A percentile compares a stretch with the other conserved stretches of the same genome.
Conservation (phyloP, 495 filamentous ascomycete species). For the Endocarpon pusillum region DNA sequence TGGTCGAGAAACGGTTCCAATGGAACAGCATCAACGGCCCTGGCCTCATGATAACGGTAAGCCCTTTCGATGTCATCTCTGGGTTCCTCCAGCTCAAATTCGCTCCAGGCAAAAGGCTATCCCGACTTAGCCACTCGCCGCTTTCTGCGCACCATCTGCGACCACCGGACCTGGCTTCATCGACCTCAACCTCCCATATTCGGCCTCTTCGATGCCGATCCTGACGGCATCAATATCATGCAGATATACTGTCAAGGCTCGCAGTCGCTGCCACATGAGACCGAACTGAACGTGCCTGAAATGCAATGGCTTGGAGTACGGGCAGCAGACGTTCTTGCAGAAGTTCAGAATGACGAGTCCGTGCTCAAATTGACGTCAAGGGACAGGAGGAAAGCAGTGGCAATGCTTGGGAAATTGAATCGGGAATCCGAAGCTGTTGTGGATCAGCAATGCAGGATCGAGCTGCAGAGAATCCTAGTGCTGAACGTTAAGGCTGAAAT, state of each 20-base stretch:
- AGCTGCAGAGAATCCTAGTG: conserved; percentile 77
- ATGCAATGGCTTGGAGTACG: conserved; percentile 64
- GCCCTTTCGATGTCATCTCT: too few species aligned
- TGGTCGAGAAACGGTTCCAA: conserved; percentile 39
- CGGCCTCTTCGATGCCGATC: conserved; percentile 69
- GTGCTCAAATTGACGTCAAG: conserved; percentile 37
- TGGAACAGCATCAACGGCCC: conserved; percentile 27
- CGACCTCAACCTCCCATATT: conserved; percentile 37
- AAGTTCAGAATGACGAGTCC: conserved; percentile 21
- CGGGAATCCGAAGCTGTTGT: conserved; percentile 29
- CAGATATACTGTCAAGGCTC: conserved; percentile 83
- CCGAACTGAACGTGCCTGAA: conserved; percentile 29
- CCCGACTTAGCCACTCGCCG: conserved; percentile 68
- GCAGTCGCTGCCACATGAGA: background rate
- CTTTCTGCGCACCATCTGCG: conserved; percentile 36
- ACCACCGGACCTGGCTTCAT: conserved; percentile 7
- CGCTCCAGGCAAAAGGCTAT: conserved; percentile 66
- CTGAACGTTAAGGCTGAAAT: conserved; percentile 80
- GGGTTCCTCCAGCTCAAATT: too few species aligned
- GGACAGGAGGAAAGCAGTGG: conserved; percentile 50
- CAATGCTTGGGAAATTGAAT: conserved; percentile 41
- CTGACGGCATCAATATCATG: conserved; percentile 73
- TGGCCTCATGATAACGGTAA: conserved; percentile 54
- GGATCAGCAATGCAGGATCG: conserved; percentile 37
- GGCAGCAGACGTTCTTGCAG: conserved; percentile 35